phyloP scores from a whole-genome alignment of 352 stramenopile species.

The Phytophthora cryptogea region DNA sequence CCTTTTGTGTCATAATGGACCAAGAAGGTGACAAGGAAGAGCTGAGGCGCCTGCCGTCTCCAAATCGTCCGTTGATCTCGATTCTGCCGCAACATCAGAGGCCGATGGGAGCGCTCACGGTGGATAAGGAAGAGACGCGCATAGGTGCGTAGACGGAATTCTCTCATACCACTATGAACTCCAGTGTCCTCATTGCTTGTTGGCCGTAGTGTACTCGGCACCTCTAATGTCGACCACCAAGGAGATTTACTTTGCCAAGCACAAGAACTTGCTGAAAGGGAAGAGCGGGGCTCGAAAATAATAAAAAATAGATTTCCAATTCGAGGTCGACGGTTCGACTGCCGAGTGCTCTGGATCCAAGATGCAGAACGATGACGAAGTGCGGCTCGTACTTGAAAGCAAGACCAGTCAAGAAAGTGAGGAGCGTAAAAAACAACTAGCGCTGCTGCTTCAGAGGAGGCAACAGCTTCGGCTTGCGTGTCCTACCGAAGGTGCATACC shows the following conservation, averaged over 20 bases:
- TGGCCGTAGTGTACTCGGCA: slow-evolving; percentile 40
- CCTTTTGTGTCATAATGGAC: slow-evolving; percentile 4
- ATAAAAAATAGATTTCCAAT: slow-evolving; percentile 3
- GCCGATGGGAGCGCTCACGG: slow-evolving; percentile 24
- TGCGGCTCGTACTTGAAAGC: slow-evolving; percentile 19
- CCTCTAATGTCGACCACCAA: slow-evolving; percentile 45
- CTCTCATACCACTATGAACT: too few species aligned
- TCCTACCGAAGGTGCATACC: slow-evolving; percentile 15
- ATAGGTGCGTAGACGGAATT: slow-evolving; percentile 30
- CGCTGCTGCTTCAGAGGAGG: slow-evolving; percentile 44
- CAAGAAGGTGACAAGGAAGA: neutral
- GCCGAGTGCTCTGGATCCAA: neutral
- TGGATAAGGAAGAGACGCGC: slow-evolving; percentile 36
- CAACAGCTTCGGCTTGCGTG: slow-evolving; percentile 34
- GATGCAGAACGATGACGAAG: slow-evolving; percentile 58
- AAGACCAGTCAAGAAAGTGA: slow-evolving; percentile 30
- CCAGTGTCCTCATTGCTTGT: too few species aligned
- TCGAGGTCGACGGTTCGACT: slow-evolving; percentile 1
- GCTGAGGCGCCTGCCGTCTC: neutral
- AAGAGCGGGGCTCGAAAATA: neutral
- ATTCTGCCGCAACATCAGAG: slow-evolving; percentile 30
- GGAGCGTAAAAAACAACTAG: slow-evolving; percentile 52
- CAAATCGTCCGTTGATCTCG: slow-evolving; percentile 17
- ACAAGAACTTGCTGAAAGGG: slow-evolving; percentile 26
- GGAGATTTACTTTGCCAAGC: slow-evolving; percentile 47